Evolutionary conservation across 2,329 filamentous ascomycete genomes (phyloP).

Genomic region (Paraconiothyrium sp.): DNA sequence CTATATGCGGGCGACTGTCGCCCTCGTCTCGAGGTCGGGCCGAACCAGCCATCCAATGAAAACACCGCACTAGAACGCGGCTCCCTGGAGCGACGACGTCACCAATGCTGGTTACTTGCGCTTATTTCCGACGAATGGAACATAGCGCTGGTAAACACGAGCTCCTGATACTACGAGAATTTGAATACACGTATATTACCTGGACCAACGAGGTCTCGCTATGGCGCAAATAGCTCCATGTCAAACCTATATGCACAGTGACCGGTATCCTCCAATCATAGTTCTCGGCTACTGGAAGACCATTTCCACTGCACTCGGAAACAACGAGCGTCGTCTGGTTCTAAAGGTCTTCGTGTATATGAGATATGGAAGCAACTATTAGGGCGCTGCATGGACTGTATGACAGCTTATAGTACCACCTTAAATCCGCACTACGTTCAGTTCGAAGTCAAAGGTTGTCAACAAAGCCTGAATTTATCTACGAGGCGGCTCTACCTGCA

Average conservation of each 20-base stretch:
- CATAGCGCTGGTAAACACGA: not conserved
- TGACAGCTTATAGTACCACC: no score
- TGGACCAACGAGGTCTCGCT: not conserved
- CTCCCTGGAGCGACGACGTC: not conserved
- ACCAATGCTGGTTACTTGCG: not conserved
- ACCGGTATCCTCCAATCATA: not conserved
- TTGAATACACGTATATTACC: not conserved
- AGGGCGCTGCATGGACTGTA: no score
- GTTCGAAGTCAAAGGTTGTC: not conserved
- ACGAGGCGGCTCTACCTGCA: constrained; percentile 21
- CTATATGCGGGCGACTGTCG: constrained; percentile 14
- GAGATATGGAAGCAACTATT: no score
- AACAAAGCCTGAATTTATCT: not conserved
- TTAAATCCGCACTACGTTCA: not conserved
- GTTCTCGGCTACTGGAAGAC: no score
- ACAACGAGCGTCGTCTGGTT: no score
- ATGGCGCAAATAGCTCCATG: not conserved
- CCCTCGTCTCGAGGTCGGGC: not conserved
- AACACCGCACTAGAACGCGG: not conserved
- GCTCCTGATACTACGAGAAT: not conserved
- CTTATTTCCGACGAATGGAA: not conserved
- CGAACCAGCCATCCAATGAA: not conserved
- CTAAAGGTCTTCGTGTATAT: no score
- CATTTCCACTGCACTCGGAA: no score
- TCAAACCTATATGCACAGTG: not conserved